Evolutionary conservation across 805 yeast genomes (phyloP), one percentile per base, ranked within the genome.

Genomic region (Saturnispora mendoncae): DNA sequence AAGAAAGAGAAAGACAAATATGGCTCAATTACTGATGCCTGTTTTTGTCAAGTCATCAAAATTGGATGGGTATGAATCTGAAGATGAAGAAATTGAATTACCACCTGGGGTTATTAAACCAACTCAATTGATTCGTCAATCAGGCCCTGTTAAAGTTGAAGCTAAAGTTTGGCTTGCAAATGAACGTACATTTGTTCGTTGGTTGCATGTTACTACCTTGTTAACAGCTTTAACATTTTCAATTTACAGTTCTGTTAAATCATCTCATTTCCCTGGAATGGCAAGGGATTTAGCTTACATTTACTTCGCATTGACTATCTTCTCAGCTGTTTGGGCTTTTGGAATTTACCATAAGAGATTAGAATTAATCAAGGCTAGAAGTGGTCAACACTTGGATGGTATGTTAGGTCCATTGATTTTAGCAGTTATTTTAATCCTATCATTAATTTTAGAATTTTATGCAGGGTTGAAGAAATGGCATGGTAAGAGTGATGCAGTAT

Each of bases 121-220:
- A 42, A 76, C 72, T 20, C 67, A 71, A 25, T 75, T 84, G 63
- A 71, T 90, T 52, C 84, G 88, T 56, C 87, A 87, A 59, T 80
- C 88, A 21, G 95, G 96, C 6, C 92, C 96, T 1, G 76, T 87
- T 42, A 87, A 84, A 62, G 88, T 92, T 44, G 98, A 92, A 66
- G 94, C 97, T 24, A 92, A 92, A 58, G 98, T 92, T 12, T 92
- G 97, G 97, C 71, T 92, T 49, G 98, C 98, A 23, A 92, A 92
- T 57, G 98, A 92, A 66, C 81, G 98, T 61, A 92, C 98, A 3
- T 90, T 88, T 66, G 81, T 85, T 68, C 76, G 94, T 62, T 92
- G 98, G 98, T 69, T 92, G 50, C 87, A 82, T 47, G 90, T 90
- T 18, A 83, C 94, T 12, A 77, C 94, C 0, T 67, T 92, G 57